phyloP scores from a whole-genome alignment of 176 grass and related monocot genomes.

The Carex kokanica region DNA sequence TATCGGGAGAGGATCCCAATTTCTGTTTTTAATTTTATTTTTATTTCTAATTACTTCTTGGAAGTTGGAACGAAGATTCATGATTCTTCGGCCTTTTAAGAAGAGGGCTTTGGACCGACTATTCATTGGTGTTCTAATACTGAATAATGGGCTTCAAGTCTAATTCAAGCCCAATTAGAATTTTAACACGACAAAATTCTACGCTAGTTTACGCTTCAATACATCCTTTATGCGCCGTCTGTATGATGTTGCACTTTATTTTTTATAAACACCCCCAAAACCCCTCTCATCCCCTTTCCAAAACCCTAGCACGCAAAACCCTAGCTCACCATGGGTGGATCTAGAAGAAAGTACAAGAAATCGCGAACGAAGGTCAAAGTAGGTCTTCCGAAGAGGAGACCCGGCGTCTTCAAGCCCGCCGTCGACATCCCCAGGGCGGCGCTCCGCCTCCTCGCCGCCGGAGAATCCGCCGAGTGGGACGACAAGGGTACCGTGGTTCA shows the following conservation, averaged over 20 bases:
- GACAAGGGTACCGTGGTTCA: slow-evolving; percentile 71
- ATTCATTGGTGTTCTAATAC: too few relatives aligned
- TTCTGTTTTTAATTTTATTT: too few relatives aligned
- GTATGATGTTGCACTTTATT: too few relatives aligned
- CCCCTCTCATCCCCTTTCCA: neutral
- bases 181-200: neutral
- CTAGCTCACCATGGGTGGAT: slow-evolving; percentile 47
- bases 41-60: too few relatives aligned
- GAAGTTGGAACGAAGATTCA: too few relatives aligned
- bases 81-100: too few relatives aligned
- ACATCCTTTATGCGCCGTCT: too few relatives aligned
- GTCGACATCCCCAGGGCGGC: slow-evolving; percentile 64
- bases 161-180: neutral
- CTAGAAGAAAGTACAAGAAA: slow-evolving; percentile 85
- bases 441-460: slow-evolving; percentile 10
- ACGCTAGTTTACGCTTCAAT: neutral
- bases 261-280: neutral
- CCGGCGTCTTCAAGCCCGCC: slow-evolving; percentile 64
- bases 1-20: too few relatives aligned
- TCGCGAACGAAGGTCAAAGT: slow-evolving; percentile 70
- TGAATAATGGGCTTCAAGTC: neutral
- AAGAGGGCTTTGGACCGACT: too few relatives aligned
- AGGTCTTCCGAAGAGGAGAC: slow-evolving; percentile 68
- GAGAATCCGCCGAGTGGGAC: slow-evolving; percentile 42
- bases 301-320: slow-evolving; percentile 13